These are phyloP conservation scores for Pholiota adiposa DNA, from an alignment of 1,284 basidiomycete genomes.

Conservation along the genomic window DNA sequence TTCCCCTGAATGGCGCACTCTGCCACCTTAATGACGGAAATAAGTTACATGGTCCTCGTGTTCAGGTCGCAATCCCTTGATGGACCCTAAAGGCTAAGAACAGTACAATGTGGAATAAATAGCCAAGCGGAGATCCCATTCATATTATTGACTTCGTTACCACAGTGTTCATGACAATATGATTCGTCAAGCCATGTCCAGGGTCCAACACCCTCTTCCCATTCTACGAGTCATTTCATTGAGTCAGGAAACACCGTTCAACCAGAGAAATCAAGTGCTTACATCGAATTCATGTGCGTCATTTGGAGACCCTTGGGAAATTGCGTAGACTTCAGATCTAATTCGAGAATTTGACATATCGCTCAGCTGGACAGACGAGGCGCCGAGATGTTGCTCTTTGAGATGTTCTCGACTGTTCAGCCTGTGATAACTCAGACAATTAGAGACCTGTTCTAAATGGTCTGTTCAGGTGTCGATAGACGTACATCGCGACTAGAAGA, in stretches of 20 bases:
- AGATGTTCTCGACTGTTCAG: constrained; percentile 3
- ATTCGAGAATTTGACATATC: neutral
- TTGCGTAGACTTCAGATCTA: neutral
- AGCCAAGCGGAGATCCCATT: neutral
- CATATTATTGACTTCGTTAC: neutral
- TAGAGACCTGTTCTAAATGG: neutral
- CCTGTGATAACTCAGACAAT: neutral
- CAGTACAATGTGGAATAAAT: no score
- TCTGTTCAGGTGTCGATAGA: neutral
- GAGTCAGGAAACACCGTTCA: neutral
- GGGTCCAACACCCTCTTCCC: neutral
- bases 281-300: neutral
- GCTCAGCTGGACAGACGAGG: neutral
- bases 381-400: constrained; percentile 8
- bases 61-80: no score
- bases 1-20: no score
- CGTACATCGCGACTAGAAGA: constrained; percentile 5
- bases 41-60: no score
- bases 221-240: neutral
- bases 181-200: neutral
- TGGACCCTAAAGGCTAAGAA: neutral
- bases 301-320: neutral
- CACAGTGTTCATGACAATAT: neutral
- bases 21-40: no score
- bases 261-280: neutral